phyloP scores from a whole-genome alignment of 2,329 filamentous ascomycete species.

The Xylariaceae sp. region DNA sequence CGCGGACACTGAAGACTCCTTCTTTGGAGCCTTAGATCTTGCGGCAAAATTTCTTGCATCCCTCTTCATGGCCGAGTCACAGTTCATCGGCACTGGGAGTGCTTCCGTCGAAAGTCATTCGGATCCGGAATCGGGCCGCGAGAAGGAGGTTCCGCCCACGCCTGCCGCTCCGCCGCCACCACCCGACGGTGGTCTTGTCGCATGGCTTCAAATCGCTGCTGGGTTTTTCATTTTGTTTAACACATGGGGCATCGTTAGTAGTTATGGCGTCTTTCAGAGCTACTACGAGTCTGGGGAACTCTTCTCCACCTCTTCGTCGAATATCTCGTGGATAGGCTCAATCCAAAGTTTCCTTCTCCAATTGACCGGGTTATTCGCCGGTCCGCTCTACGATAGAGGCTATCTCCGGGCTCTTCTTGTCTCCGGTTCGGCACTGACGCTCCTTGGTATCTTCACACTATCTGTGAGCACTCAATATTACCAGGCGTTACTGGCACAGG shows the following conservation, averaged over 20 bases:
- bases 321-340: constrained; percentile 43
- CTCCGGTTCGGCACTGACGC: constrained; percentile 5
- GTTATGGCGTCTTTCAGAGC: constrained; percentile 50
- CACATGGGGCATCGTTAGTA: constrained; percentile 40
- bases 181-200: constrained; percentile 30
- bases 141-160: no score
- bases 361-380: constrained; percentile 31
- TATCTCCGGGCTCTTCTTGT: constrained; percentile 24
- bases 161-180: no score
- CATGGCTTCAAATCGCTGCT: constrained; percentile 44
- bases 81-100: no score
- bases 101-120: no score
- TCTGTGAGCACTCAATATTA: constrained; percentile 37
- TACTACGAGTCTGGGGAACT: constrained; percentile 37
- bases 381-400: constrained; percentile 14
- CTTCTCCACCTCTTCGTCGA: constrained; percentile 34
- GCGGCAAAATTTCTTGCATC: no score
- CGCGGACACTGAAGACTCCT: no score
- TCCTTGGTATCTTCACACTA: constrained; percentile 13
- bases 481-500: constrained; percentile 42
- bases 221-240: constrained; percentile 36
- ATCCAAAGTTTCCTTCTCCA: constrained; percentile 35
- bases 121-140: no score
- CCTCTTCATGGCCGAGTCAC: no score
- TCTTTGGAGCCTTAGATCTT: no score